phyloP scores from a whole-genome alignment of 2,329 filamentous ascomycete species.

The Hypomyces rosellus region DNA sequence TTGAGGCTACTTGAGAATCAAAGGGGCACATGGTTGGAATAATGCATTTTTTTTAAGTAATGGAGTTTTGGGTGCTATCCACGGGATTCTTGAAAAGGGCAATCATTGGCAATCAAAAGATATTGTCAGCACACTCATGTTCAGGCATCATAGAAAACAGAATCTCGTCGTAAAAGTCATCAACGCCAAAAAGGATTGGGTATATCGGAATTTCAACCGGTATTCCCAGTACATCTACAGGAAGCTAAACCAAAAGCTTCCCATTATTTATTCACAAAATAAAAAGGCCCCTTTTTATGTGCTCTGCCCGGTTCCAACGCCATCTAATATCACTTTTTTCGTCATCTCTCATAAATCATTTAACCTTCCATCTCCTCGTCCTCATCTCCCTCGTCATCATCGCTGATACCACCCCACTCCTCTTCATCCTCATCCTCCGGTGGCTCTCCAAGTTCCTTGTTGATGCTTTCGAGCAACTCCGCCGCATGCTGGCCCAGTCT shows the following conservation, averaged over 20 bases:
- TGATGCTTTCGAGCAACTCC: constrained; percentile 61
- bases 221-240: constrained; percentile 2
- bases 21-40: constrained; percentile 17
- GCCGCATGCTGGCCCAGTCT: constrained; percentile 66
- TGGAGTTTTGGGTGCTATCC: constrained; percentile 3
- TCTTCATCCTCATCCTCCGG: constrained; percentile 50
- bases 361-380: constrained; percentile 51
- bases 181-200: background rate
- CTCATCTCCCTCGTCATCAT: constrained; percentile 40
- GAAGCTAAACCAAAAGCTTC: constrained; percentile 3
- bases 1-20: constrained; percentile 42
- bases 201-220: background rate
- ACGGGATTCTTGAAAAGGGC: constrained; percentile 1
- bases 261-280: constrained; percentile 7
- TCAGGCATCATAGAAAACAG: background rate
- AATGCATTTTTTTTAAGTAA: background rate
- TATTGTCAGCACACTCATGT: background rate
- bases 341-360: constrained; percentile 32
- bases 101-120: background rate
- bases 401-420: constrained; percentile 48
- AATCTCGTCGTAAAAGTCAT: background rate
- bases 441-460: constrained; percentile 57
- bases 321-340: constrained; percentile 18
- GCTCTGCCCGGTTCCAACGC: constrained; percentile 17
- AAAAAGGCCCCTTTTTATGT: constrained; percentile 5